Evolutionary conservation across 2,329 filamentous ascomycete genomes (phyloP), one percentile per base, ranked within the genome.

Genomic region (Cryphonectria carpinicola): DNA sequence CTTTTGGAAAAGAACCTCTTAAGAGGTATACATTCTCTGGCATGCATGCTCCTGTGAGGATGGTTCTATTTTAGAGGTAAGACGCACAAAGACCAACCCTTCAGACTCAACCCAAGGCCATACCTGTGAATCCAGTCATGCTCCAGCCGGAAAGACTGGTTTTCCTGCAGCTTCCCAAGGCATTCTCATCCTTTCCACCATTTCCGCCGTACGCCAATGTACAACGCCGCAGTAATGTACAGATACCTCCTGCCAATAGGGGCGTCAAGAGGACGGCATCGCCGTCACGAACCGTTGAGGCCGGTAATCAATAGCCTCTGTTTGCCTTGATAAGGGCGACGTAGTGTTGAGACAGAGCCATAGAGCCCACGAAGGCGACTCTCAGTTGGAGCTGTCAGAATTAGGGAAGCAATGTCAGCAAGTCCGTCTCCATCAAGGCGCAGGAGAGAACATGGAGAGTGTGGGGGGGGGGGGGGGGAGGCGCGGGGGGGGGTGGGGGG

Each of bases 221-320:
- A 68, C 65, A 72, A 65, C 43, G 70, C 65, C 58, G 14, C 37
- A 28, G 63, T 67, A 46, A 52, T 68, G 61, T 70, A 68, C 68
- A 68, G 37, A 17, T 60, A 49, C 39, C 49, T 43, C 37, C 64
- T 54, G n/a, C 22, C 46, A 35, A 19, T 56, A 37, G 25, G n/a
- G 11, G 65, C 37, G 65, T 17, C 28, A 39, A 58, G 22, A n/a
- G 17, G 37, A n/a, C 65, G 46, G 1, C n/a, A 61, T 22, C 19
- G 8, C 32, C 32, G 58, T 35, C 17, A 61, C 22, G 58, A 13
- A n/a, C 19, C 35, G 39, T n/a, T 37, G 58, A 32, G 28, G 54
- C 28, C 14, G 46, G 46, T 49, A 49, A 8, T 6, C 28, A 35
- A 35, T 58, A 8, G 5, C 25, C 54, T 19, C 25, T 32, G 22